These are phyloP conservation scores for Fusarium incarnatum DNA, from an alignment of 2,329 filamentous ascomycete species.

Conservation along the genomic window DNA sequence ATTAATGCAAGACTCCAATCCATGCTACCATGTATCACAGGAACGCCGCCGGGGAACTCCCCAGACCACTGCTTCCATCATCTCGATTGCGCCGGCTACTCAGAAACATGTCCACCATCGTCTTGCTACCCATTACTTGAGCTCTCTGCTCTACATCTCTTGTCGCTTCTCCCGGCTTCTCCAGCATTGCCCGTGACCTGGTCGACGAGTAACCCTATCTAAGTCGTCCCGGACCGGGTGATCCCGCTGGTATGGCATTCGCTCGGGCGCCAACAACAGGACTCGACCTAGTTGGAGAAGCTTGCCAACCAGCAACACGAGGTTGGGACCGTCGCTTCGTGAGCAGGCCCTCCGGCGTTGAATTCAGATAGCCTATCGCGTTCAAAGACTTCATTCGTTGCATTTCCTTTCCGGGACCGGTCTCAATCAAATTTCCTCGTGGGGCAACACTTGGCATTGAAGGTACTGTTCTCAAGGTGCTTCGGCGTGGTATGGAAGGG, in stretches of 20 bases:
- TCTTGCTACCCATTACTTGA: conserved; percentile 58
- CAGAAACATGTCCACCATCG: conserved; percentile 67
- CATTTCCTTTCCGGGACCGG: conserved; percentile 1
- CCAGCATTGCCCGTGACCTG: conserved; percentile 1
- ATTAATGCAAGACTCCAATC: background rate
- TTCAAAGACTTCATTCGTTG: conserved; percentile 46
- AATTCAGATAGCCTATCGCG: conserved; percentile 30
- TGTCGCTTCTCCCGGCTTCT: background rate
- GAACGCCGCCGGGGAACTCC: conserved; percentile 50
- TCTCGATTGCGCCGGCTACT: conserved; percentile 60
- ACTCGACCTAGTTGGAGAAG: conserved; percentile 48
- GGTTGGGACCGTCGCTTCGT: conserved; percentile 39
- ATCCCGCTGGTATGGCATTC: conserved; percentile 18
- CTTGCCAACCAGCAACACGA: conserved; percentile 30
- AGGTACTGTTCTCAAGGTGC: conserved; percentile 42
- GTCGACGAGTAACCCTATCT: conserved; percentile 15
- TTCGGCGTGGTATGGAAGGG: conserved; percentile 35
- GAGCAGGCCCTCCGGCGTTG: conserved; percentile 33
- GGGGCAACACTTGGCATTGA: conserved; percentile 41
- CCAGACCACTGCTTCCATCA: conserved; percentile 46
- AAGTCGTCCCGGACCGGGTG: conserved; percentile 10
- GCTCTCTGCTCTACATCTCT: conserved; percentile 43
- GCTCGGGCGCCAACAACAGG: conserved; percentile 35
- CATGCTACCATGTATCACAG: conserved; percentile 39
- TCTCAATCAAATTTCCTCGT: background rate